Evolutionary conservation across 78 protist species (phyloP).

Genomic region (slime mould (Dictyostelium discoideum)): DNA sequence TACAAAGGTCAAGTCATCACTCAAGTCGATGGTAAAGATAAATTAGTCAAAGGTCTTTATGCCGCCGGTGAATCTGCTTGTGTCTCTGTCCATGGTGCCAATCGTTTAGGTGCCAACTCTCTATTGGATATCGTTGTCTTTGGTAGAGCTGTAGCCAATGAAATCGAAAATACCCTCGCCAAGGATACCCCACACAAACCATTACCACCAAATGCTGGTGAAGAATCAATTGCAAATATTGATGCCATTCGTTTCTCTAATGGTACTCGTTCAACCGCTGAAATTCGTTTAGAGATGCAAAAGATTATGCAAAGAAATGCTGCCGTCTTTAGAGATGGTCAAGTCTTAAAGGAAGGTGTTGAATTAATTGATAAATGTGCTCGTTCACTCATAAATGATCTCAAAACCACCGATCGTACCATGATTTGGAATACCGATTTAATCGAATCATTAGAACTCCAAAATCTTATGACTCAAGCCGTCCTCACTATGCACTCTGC

Average conservation of each 20-base stretch:
- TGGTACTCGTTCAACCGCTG: conserved; percentile 89
- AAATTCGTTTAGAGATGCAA: conserved; percentile 93
- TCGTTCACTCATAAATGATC: conserved; percentile 77
- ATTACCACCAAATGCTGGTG: conserved; percentile 92
- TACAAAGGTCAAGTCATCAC: conserved; percentile 92
- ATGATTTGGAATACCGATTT: conserved; percentile 97
- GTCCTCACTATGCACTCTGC: conserved; percentile 95
- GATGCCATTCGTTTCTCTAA: conserved; percentile 92
- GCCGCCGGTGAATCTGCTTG: conserved; percentile 99
- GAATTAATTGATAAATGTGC: conserved; percentile 79
- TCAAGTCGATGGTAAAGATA: conserved; percentile 47
- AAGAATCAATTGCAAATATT: conserved; percentile 91
- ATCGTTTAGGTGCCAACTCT: conserved; percentile 99
- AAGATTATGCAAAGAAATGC: conserved; percentile 92
- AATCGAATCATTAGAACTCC: conserved; percentile 98
- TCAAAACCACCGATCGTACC: conserved; percentile 77
- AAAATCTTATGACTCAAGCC: conserved; percentile 96
- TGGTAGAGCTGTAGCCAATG: conserved; percentile 96
- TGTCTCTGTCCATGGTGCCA: conserved; percentile 99
- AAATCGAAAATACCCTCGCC: conserved; percentile 47
- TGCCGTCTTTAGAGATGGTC: conserved; percentile 96
- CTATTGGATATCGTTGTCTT: conserved; percentile 99
- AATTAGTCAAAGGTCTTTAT: conserved; percentile 94
- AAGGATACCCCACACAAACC: conserved; percentile 78
- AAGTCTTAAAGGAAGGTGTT: conserved; percentile 89